phyloP scores from a whole-genome alignment of 495 filamentous ascomycete species.

The Amorphotheca resinae region DNA sequence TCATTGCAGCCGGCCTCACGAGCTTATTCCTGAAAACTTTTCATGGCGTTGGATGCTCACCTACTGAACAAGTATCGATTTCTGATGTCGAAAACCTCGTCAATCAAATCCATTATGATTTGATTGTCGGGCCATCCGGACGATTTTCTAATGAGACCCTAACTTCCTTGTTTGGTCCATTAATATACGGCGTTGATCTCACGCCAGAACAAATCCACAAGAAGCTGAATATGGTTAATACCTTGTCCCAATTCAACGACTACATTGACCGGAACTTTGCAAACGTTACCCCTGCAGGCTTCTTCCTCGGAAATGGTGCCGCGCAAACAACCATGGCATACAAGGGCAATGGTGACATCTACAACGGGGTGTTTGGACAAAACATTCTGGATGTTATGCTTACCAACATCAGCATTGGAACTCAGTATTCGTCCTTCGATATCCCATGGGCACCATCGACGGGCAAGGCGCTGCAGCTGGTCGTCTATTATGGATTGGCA shows the following conservation, averaged over 20 bases:
- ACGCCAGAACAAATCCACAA: slow-evolving; percentile 1
- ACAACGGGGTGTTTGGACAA: slow-evolving; percentile 51
- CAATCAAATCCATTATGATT: slow-evolving; percentile 27
- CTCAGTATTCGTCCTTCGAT: slow-evolving; percentile 57
- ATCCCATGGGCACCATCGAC: slow-evolving; percentile 48
- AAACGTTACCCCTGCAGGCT: slow-evolving; percentile 61
- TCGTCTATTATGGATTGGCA: slow-evolving; percentile 66
- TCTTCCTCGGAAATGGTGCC: slow-evolving; percentile 47
- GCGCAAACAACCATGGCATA: slow-evolving; percentile 50
- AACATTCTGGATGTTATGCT: slow-evolving; percentile 57
- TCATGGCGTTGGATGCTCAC: slow-evolving; percentile 43
- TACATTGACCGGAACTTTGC: slow-evolving; percentile 47
- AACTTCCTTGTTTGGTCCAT: slow-evolving; percentile 25
- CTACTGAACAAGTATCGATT: slow-evolving; percentile 27
- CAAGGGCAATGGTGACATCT: slow-evolving; percentile 35
- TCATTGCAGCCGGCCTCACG: slow-evolving; percentile 62
- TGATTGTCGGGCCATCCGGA: slow-evolving; percentile 50
- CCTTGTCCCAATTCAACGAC: slow-evolving; percentile 50
- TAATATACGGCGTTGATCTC: slow-evolving; percentile 27
- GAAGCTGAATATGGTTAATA: slow-evolving; percentile 41
- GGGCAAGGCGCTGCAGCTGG: slow-evolving; percentile 63
- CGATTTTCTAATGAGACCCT: slow-evolving; percentile 31
- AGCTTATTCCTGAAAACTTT: slow-evolving; percentile 56
- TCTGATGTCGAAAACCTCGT: slow-evolving; percentile 28
- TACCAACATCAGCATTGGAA: slow-evolving; percentile 51